Evolutionary conservation across 352 stramenopile genomes (phyloP).

Genomic region (Peronospora destructor): DNA sequence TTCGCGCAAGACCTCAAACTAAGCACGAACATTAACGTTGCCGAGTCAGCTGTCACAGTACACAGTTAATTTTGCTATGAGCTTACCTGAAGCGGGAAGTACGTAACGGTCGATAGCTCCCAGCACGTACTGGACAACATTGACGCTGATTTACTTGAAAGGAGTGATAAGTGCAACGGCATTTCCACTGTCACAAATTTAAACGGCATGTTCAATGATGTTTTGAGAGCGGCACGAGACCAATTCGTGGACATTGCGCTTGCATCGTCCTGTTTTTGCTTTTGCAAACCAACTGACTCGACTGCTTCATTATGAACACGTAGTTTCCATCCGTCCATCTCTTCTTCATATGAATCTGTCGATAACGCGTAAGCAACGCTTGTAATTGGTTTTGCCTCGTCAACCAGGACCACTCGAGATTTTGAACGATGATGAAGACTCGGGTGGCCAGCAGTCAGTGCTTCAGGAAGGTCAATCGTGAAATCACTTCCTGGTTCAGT

Average conservation of each 20-base stretch:
- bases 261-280: conserved; percentile 12
- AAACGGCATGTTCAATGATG: conserved; percentile 48
- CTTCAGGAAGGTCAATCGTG: conserved; percentile 58
- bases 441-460: conserved; percentile 74
- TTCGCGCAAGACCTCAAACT: conserved; percentile 91
- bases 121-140: conserved; percentile 36
- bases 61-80: neutral
- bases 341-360: conserved; percentile 84
- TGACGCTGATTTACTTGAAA: conserved; percentile 35
- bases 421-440: conserved; percentile 85
- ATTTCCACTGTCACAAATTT: conserved; percentile 53
- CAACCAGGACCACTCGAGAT: conserved; percentile 87
- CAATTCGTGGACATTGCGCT: conserved; percentile 50
- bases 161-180: conserved; percentile 52
- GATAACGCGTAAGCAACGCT: conserved; percentile 93
- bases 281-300: conserved; percentile 20
- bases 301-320: conserved; percentile 42
- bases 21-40: conserved; percentile 7
- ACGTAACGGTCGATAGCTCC: conserved; percentile 69
- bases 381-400: conserved; percentile 90
- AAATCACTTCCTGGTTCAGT: conserved; percentile 63
- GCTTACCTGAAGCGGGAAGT: conserved; percentile 71
- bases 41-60: neutral
- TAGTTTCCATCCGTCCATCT: conserved; percentile 60
- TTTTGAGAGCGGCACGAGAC: conserved; percentile 55